Percentiles rank a stretch among this genome's conserved stretches.
Evolutionary conservation across 2,329 filamentous ascomycete genomes (phyloP).

Genomic region (Ramularia endophylla): DNA sequence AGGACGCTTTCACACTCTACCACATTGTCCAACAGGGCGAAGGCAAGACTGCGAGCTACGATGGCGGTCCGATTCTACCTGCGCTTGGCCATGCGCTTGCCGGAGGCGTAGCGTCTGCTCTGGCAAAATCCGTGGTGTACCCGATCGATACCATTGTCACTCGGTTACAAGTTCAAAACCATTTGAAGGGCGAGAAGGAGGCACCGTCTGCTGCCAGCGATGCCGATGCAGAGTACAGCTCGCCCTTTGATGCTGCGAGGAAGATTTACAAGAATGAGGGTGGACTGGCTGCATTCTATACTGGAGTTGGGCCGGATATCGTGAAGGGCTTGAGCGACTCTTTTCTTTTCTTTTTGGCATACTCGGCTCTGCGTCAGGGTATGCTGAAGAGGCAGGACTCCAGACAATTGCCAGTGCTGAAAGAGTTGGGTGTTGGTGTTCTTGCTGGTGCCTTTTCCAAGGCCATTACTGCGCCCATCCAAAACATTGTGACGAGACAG

Average conservation of each 20-base stretch:
- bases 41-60: conserved; percentile 3
- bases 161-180: conserved; percentile 71
- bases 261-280: conserved; percentile 68
- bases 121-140: conserved; percentile 73
- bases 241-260: conserved; percentile 61
- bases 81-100: conserved; percentile 77
- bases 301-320: conserved; percentile 39
- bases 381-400: conserved; percentile 35
- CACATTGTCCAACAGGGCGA: conserved; percentile 22
- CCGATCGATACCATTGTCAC: conserved; percentile 78
- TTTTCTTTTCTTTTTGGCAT: conserved; percentile 82
- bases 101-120: conserved; percentile 69
- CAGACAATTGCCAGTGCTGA: conserved; percentile 51
- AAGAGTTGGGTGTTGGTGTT: conserved; percentile 70
- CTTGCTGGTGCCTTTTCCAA: conserved; percentile 69
- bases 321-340: conserved; percentile 56
- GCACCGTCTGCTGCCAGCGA: conserved; percentile 29
- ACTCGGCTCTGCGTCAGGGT: conserved; percentile 53
- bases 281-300: conserved; percentile 62
- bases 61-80: conserved; percentile 49
- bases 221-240: conserved; percentile 50
- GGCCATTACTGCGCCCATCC: conserved; percentile 70
- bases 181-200: conserved; percentile 40
- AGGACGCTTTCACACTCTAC: conserved; percentile 29
- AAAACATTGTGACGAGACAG: conserved; percentile 75